These are phyloP conservation scores for Populus hybrid DNA, from an alignment of 441 rosid genomes.

Conservation along the genomic window DNA sequence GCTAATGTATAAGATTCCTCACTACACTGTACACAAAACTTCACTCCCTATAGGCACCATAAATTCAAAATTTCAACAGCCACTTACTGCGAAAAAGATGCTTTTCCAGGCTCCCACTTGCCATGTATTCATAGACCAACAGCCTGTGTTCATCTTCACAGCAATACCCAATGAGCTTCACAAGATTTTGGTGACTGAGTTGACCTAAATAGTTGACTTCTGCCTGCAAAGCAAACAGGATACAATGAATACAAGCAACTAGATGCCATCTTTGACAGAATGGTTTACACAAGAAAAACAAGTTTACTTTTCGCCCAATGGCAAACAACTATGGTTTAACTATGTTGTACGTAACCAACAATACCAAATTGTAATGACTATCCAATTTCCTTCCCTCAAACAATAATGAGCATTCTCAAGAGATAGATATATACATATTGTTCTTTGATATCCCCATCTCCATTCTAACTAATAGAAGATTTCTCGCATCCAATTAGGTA, in stretches of 20 bases:
- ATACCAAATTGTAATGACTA: background rate
- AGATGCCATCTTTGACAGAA: background rate
- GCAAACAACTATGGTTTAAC: background rate
- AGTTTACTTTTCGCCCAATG: background rate
- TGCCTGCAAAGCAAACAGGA: conserved; percentile 53
- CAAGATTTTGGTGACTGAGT: conserved; percentile 90
- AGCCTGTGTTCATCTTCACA: conserved; percentile 97
- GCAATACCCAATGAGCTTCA: conserved; percentile 96
- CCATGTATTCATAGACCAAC: conserved; percentile 95
- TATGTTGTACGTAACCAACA: background rate
- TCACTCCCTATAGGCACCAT: background rate
- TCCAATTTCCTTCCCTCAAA: background rate
- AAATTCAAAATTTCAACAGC: background rate
- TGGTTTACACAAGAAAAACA: background rate
- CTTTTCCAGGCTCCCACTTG: conserved; percentile 89
- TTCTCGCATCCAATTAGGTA: background rate
- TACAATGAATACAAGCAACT: background rate
- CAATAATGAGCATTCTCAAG: background rate
- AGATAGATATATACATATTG: background rate
- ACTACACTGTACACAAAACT: background rate
- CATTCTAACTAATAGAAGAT: background rate
- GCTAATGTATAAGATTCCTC: background rate
- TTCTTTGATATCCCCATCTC: background rate
- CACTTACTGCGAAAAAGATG: conserved; percentile 94
- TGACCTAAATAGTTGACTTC: conserved; percentile 96